Percentiles rank a stretch among this genome's conserved stretches.
Evolutionary conservation across 202 grass and related monocot genomes (phyloP).

Genomic region (Hordeum pubiflorum): DNA sequence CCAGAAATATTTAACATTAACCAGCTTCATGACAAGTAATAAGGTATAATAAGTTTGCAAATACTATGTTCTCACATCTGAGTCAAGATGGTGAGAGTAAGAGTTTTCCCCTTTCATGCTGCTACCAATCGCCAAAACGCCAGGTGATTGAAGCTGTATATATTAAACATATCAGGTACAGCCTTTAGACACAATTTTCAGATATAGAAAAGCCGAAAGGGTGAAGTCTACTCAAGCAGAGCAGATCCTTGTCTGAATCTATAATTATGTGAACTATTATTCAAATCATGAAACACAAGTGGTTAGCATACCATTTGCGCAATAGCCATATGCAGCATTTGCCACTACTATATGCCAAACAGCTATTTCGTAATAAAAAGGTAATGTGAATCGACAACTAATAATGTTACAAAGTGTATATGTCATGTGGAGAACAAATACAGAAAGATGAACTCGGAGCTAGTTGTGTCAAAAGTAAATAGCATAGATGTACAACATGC

Average conservation of each 20-base stretch:
- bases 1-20: conserved; percentile 22
- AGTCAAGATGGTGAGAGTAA: conserved; percentile 98
- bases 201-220: not conserved
- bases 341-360: not conserved
- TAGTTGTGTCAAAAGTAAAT: not conserved
- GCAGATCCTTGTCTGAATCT: not conserved
- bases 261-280: not conserved
- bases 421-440: not conserved
- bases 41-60: conserved; percentile 1
- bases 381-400: not conserved
- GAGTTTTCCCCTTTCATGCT: conserved; percentile 99
- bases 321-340: not conserved
- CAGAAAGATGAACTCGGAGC: not conserved
- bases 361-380: not conserved
- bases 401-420: not conserved
- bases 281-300: not conserved
- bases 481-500: no score
- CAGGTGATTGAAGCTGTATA: conserved; percentile 85
- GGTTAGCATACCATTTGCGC: not conserved
- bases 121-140: conserved; percentile 86
- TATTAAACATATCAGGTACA: conserved; percentile 12
- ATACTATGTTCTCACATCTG: conserved; percentile 62
- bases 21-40: conserved; percentile 16
- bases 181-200: conserved; percentile 6
- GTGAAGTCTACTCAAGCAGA: not conserved